A percentile compares a stretch with the other conserved stretches of the same genome.
phyloP scores from a whole-genome alignment of 2,329 filamentous ascomycete genomes.

The Aurifilum marmelostoma region DNA sequence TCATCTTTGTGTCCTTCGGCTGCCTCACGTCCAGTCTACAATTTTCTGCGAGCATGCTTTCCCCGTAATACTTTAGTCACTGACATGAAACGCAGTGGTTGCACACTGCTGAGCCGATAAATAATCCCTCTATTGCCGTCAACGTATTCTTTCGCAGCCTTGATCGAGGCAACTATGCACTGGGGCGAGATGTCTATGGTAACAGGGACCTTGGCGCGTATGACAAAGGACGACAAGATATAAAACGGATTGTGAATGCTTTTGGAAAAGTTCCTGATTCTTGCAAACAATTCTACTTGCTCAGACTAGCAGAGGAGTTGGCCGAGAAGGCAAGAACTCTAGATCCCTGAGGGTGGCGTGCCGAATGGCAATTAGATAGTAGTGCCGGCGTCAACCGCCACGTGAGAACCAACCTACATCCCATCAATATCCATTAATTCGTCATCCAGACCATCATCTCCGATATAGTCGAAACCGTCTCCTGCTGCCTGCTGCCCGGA shows the following conservation, averaged over 20 bases:
- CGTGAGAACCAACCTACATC: not conserved
- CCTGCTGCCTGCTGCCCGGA: constrained; percentile 20
- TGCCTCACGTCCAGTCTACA: too few species aligned
- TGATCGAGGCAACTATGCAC: constrained; percentile 63
- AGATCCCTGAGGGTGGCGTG: not conserved
- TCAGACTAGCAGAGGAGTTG: constrained; percentile 72
- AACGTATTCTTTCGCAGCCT: constrained; percentile 86
- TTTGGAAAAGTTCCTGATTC: constrained; percentile 69
- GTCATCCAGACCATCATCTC: constrained; percentile 56
- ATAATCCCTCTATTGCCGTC: constrained; percentile 72
- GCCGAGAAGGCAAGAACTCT: constrained; percentile 15
- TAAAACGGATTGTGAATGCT: constrained; percentile 65
- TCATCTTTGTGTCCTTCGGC: too few species aligned
- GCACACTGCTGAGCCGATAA: constrained; percentile 69
- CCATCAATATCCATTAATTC: constrained; percentile 55
- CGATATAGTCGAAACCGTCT: constrained; percentile 50
- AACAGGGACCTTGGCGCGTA: constrained; percentile 85
- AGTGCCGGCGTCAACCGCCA: not conserved
- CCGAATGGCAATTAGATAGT: not conserved
- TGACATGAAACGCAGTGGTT: constrained; percentile 59
- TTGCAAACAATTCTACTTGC: constrained; percentile 74
- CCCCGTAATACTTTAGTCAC: not conserved
- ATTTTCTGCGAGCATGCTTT: not conserved
- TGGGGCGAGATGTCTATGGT: constrained; percentile 82
- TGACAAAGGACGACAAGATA: constrained; percentile 75